Evolutionary conservation across 2,329 filamentous ascomycete species (phyloP).

Genomic region (Xylaria sp.): DNA sequence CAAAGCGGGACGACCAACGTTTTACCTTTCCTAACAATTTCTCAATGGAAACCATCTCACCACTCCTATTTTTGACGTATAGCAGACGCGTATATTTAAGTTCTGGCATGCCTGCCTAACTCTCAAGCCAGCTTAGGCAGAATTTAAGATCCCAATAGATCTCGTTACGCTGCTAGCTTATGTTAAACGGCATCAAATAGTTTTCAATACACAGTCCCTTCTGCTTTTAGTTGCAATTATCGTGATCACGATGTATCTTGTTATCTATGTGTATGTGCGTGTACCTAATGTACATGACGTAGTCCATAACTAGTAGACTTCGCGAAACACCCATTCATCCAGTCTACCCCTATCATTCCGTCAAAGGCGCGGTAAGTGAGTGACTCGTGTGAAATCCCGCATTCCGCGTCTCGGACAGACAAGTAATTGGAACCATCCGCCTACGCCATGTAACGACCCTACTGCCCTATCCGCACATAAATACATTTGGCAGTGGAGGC

Average conservation of each 20-base stretch:
- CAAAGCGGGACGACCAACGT: neutral
- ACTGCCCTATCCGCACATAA: neutral
- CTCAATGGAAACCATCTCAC: neutral
- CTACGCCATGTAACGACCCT: neutral
- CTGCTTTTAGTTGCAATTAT: neutral
- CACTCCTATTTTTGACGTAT: neutral
- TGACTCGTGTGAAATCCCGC: neutral
- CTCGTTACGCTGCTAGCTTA: neutral
- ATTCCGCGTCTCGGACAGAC: neutral
- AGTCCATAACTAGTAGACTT: neutral
- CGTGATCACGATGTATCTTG: constrained; percentile 15
- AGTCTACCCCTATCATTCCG: neutral
- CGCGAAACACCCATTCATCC: neutral
- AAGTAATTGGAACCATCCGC: neutral
- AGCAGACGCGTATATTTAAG: neutral
- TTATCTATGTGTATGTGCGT: constrained; percentile 5
- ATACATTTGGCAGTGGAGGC: neutral
- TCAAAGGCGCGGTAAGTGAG: neutral
- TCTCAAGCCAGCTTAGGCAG: neutral
- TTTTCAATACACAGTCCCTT: constrained; percentile 25
- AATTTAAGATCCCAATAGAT: neutral
- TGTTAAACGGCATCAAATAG: neutral
- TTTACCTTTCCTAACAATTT: neutral
- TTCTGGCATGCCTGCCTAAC: neutral
- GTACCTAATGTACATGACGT: constrained; percentile 30